Base-by-base conservation (phyloP, 2,329 filamentous ascomycete species). In the Aspergillus thermomutatus region DNA sequence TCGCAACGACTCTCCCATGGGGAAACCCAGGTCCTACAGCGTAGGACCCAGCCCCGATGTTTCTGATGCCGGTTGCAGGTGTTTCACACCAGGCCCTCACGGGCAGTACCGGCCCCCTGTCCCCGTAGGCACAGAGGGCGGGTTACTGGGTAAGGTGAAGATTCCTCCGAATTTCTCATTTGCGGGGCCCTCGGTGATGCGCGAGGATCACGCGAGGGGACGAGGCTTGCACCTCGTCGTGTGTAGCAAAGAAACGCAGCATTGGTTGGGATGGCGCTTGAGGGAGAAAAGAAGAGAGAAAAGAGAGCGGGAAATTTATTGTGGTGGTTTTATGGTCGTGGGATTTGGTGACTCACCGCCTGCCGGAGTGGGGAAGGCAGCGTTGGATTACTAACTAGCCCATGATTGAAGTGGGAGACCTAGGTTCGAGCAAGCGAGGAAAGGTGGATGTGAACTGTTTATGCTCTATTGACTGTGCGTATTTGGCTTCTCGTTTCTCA, bases 121-220 rank as follows among this genome's bases (percentile, higher is more conserved):
- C 47, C 40, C 43, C 61, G 62, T 60, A 66, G 64, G 23, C n/a
- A 64, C 65, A 68, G 69, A 71, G 72, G 70, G 74, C 71, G 72
- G 77, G 76, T 75, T 72, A 78, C 75, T 58, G 63, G 65, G 59
- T 54, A 60, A 71, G 54, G 74, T 91, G 90, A 91, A 92, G 89
- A 92, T 87, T 94, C 89, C 91, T 94, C 91, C 90, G 90, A 94
- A 93, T 94, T 94, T 94, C 90, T 91, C 90, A 92, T 91, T 91
- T 92, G 91, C 90, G 79, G 76, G 61, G 58, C 63, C 56, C 65
- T 61, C 46, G 43, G 9, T 43, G 59, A 56, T 41, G 43, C 49
- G 54, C 50, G 14, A 48, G 53, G 55, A 58, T 60, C 55, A 56
- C 34, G 17, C 67, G 65, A 55, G 58, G 59, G 60, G 57, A 57